phyloP scores from a whole-genome alignment of 139 green algal genomes.

The Deuterostichococcus epilithicus region DNA sequence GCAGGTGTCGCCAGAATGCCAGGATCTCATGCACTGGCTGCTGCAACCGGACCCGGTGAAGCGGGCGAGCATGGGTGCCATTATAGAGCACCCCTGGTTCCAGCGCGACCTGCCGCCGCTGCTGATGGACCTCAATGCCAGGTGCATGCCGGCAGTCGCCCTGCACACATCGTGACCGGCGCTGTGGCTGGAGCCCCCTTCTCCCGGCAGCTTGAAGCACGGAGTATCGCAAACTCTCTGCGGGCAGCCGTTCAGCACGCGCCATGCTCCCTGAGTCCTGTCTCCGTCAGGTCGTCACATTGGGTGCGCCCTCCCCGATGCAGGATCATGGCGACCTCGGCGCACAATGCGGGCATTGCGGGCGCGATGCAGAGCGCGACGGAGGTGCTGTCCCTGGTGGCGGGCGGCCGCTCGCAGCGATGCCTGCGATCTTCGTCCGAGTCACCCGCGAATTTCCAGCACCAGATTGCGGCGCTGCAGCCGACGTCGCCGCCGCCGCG shows the following conservation, averaged over 20 bases:
- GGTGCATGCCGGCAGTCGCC: too few relatives aligned
- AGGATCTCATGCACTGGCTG: not conserved
- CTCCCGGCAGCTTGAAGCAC: too few relatives aligned
- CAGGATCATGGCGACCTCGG: conserved; percentile 1
- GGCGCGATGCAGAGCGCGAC: not conserved
- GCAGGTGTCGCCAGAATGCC: not conserved
- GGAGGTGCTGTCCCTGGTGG: not conserved
- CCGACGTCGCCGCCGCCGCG: not conserved
- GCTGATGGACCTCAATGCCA: not conserved
- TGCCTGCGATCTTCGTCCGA: not conserved
- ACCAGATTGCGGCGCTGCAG: not conserved
- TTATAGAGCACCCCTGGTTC: not conserved
- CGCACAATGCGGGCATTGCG: not conserved
- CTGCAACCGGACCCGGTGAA: not conserved
- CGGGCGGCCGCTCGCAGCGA: too few relatives aligned
- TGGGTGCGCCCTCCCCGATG: too few relatives aligned
- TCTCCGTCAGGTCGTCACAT: too few relatives aligned
- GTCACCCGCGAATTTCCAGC: not conserved
- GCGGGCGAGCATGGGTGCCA: not conserved
- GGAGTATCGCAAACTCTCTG: not conserved
- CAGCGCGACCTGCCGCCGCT: not conserved
- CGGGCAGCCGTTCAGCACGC: too few relatives aligned
- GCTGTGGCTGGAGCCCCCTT: too few relatives aligned
- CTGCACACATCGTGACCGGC: too few relatives aligned
- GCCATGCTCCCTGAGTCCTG: not conserved